Conservation (phyloP, 176 grass and related monocot species). For the maize (Zea mays) region Zm-B73-REFERENCE-NAM-5.0 NC_050099.1:87768501-87769000, state of each 20-base stretch:
- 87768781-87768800: conserved; percentile 66
- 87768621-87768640: conserved; percentile 33
- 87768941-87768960: background rate
- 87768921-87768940: background rate
- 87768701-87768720: conserved; percentile 77
- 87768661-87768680: conserved; percentile 82
- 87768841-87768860: conserved; percentile 71
- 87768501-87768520: background rate
- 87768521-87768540: background rate
- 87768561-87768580: background rate
- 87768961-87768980: background rate
- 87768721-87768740: conserved; percentile 63
- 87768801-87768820: conserved; percentile 44
- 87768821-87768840: conserved; percentile 70
- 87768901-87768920: background rate
- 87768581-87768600: conserved; percentile 29
- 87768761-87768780: conserved; percentile 52
- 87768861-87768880: conserved; percentile 14
- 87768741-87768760: conserved; percentile 53
- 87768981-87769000: background rate
- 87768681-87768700: conserved; percentile 77
- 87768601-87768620: conserved; percentile 69
- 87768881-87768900: conserved; percentile 31
- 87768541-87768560: conserved; percentile 1
- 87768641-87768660: conserved; percentile 79